Evolutionary conservation across 768 basidiomycete species (phyloP).

Genomic region (Auriscalpium microsporum): DNA sequence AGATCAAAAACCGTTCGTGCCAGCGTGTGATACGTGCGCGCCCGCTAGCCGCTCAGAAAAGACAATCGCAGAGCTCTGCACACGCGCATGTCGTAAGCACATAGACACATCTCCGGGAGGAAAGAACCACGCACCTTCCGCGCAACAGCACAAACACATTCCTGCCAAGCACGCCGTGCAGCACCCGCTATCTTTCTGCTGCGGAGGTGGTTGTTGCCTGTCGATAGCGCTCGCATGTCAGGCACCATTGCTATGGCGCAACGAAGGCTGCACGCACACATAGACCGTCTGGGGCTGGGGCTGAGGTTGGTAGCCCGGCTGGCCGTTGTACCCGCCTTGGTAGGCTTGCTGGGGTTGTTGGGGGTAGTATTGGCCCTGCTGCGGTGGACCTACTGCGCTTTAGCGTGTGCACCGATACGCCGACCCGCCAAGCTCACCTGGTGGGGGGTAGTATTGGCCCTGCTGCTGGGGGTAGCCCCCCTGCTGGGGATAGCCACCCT

Average conservation of each 20-base stretch:
- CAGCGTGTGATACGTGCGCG: not conserved
- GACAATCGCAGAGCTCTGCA: slow-evolving; percentile 67
- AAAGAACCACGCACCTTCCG: slow-evolving; percentile 46
- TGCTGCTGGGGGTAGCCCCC: slow-evolving; percentile 36
- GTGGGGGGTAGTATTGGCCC: slow-evolving; percentile 45
- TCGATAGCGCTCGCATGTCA: slow-evolving; percentile 13
- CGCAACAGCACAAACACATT: slow-evolving; percentile 58
- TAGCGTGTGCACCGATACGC: slow-evolving; percentile 16
- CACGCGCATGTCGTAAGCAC: slow-evolving; percentile 4
- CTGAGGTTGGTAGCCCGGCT: slow-evolving; percentile 43
- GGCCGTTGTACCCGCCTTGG: slow-evolving; percentile 36
- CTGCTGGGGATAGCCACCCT: slow-evolving; percentile 5
- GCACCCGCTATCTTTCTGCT: slow-evolving; percentile 38
- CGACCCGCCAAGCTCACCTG: slow-evolving; percentile 27
- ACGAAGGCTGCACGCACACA: slow-evolving; percentile 43
- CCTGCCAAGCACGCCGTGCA: slow-evolving; percentile 63
- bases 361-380: slow-evolving; percentile 61
- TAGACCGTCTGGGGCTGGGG: slow-evolving; percentile 75
- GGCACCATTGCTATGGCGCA: not conserved
- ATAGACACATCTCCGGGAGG: not conserved
- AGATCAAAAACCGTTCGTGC: not conserved
- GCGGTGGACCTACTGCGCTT: slow-evolving; percentile 2
- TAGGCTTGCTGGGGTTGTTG: slow-evolving; percentile 70
- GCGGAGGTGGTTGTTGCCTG: slow-evolving; percentile 41
- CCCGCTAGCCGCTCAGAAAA: slow-evolving; percentile 34